Conservation (phyloP, 495 filamentous ascomycete species). For the Friedmanniomyces endolithicus region DNA sequence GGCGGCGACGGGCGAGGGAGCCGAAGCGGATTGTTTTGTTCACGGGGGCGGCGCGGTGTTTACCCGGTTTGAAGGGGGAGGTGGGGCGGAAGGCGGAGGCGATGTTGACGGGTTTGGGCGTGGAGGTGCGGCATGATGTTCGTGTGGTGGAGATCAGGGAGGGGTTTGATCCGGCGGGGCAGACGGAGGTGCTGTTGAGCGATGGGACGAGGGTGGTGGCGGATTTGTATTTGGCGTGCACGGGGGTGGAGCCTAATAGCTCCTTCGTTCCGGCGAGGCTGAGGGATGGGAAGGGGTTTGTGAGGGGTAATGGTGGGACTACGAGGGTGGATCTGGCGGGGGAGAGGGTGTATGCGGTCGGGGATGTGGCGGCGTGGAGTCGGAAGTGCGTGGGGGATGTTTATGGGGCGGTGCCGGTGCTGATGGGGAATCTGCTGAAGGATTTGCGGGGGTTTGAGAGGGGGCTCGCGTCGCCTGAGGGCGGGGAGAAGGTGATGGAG, state of each 20-base stretch:
- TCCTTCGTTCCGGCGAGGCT: conserved; percentile 17
- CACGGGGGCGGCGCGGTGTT: conserved; percentile 4
- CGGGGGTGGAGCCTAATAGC: conserved; percentile 24
- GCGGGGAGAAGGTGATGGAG: conserved; percentile 14
- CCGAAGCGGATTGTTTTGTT: conserved; percentile 17
- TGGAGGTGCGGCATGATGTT: conserved; percentile 18
- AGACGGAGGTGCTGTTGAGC: conserved; percentile 13
- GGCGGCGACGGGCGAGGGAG: background rate
- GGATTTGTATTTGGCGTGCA: conserved; percentile 21
- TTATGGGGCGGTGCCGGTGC: conserved; percentile 23
- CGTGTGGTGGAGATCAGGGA: conserved; percentile 12
- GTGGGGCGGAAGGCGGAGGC: conserved; percentile 15
- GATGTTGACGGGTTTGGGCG: conserved; percentile 17
- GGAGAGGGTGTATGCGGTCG: conserved; percentile 22
- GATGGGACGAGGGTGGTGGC: conserved; percentile 19
- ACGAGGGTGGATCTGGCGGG: conserved; percentile 15
- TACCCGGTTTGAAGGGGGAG: conserved; percentile 6
- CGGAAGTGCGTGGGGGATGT: conserved; percentile 24
- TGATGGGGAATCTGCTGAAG: conserved; percentile 25
- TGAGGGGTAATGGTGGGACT: conserved; percentile 11
- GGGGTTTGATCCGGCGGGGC: conserved; percentile 7
- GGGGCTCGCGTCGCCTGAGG: background rate
- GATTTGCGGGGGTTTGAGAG: conserved; percentile 22
- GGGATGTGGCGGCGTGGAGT: conserved; percentile 24
- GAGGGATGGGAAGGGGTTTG: conserved; percentile 19